These are phyloP conservation scores for Aquilaria yunnanensis DNA, from an alignment of 345 rosid genomes.

Conservation along the genomic window DNA sequence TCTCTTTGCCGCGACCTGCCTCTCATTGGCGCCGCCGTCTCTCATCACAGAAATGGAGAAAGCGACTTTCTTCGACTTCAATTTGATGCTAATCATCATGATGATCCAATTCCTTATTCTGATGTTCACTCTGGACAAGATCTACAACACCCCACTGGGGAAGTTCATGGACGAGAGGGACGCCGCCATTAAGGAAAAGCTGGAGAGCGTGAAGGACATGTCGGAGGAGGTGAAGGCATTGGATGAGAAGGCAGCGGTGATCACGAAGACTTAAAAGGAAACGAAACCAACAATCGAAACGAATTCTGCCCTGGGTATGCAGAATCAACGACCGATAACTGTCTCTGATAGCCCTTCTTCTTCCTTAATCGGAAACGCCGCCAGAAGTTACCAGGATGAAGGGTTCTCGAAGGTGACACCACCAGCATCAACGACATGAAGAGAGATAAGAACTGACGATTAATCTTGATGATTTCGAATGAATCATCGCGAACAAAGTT, in stretches of 20 bases:
- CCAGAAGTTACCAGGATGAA: too few species aligned
- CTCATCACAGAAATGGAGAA: slow-evolving; percentile 77
- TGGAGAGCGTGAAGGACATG: slow-evolving; percentile 70
- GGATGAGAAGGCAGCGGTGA: slow-evolving; percentile 71
- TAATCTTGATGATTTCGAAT: too few species aligned
- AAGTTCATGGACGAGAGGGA: slow-evolving; percentile 89
- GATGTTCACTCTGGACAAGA: slow-evolving; percentile 81
- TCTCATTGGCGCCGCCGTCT: slow-evolving; percentile 54
- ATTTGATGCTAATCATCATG: slow-evolving; percentile 83
- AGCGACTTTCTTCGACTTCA: slow-evolving; percentile 90
- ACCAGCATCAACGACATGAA: too few species aligned
- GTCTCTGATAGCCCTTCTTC: too few species aligned
- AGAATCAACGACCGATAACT: too few species aligned
- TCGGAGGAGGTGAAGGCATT: slow-evolving; percentile 77
- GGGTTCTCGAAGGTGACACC: too few species aligned
- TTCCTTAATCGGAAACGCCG: too few species aligned
- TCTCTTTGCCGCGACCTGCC: slow-evolving; percentile 40
- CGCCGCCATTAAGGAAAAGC: slow-evolving; percentile 69
- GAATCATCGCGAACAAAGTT: too few species aligned
- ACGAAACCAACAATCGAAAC: slow-evolving; percentile 50
- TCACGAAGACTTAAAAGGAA: slow-evolving; percentile 81
- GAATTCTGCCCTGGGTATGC: too few species aligned
- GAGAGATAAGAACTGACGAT: too few species aligned
- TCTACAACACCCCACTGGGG: slow-evolving; percentile 77
- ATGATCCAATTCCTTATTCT: slow-evolving; percentile 69